Conservation (phyloP, 805 yeast species). For the Starmera dryadoides region DNA sequence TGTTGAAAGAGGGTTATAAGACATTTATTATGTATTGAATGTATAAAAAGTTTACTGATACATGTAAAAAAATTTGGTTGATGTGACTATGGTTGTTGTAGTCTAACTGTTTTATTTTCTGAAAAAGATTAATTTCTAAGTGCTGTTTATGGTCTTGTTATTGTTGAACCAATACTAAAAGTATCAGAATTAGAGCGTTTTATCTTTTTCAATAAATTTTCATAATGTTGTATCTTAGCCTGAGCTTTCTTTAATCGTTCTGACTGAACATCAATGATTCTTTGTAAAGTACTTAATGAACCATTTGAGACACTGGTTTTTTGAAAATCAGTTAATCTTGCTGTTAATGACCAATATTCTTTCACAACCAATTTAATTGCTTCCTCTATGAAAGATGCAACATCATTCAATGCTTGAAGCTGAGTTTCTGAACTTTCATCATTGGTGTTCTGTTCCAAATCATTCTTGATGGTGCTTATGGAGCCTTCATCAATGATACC, state of each 20-base stretch:
- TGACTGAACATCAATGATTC: slow-evolving; percentile 5
- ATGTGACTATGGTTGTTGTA: neutral
- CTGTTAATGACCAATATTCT: slow-evolving; percentile 9
- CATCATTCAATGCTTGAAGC: slow-evolving; percentile 6
- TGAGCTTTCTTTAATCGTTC: slow-evolving; percentile 2
- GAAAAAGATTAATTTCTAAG: neutral
- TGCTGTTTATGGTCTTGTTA: neutral
- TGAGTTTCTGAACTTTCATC: slow-evolving; percentile 1
- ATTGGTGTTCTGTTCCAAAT: slow-evolving; percentile 1
- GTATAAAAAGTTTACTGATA: too few species aligned
- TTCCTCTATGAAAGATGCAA: slow-evolving; percentile 10
- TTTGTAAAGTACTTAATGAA: slow-evolving; percentile 6
- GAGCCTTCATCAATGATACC: slow-evolving; percentile 13
- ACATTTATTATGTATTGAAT: neutral
- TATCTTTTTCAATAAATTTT: slow-evolving; percentile 4
- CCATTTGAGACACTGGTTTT: slow-evolving; percentile 3
- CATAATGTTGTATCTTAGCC: slow-evolving; percentile 3
- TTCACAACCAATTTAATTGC: slow-evolving; percentile 9
- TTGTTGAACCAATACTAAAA: too few species aligned
- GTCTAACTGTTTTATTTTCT: neutral
- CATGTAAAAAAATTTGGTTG: too few species aligned
- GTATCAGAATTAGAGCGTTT: neutral
- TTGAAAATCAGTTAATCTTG: slow-evolving; percentile 4
- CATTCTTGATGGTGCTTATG: slow-evolving; percentile 5
- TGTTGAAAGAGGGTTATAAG: slow-evolving; percentile 44